These are phyloP conservation scores for Sicyos edulis DNA, from an alignment of 306 rosid species.

Conservation along the genomic window DNA sequence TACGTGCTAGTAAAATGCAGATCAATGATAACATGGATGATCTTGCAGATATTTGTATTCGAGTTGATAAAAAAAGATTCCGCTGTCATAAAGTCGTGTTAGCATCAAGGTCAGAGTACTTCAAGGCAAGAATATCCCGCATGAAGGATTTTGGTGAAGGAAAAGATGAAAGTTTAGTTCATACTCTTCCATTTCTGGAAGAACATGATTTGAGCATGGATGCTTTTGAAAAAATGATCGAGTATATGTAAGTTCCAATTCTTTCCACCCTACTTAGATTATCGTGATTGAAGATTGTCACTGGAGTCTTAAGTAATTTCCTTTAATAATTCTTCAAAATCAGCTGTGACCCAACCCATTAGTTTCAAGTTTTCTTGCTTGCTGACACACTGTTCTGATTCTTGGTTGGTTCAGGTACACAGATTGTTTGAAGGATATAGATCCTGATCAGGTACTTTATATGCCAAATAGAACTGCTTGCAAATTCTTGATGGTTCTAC, in stretches of 20 bases:
- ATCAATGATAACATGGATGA: conserved; percentile 41
- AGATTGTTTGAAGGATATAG: conserved; percentile 71
- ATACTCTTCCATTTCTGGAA: conserved; percentile 65
- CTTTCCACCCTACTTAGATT: not conserved
- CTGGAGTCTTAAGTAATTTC: not conserved
- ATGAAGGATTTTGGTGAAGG: conserved; percentile 77
- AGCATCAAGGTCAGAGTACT: conserved; percentile 92
- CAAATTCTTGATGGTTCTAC: conserved; percentile 12
- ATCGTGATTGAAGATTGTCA: not conserved
- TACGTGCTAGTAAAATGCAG: conserved; percentile 36
- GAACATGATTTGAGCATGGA: conserved; percentile 75
- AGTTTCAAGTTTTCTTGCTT: conserved; percentile 15
- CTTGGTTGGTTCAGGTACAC: conserved; percentile 72
- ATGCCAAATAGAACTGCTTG: conserved; percentile 18
- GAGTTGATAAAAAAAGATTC: conserved; percentile 50
- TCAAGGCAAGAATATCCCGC: conserved; percentile 75
- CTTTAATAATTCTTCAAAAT: conserved; percentile 2
- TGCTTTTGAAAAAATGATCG: conserved; percentile 82
- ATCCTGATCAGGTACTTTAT: conserved; percentile 65
- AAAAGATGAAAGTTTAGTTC: conserved; percentile 35
- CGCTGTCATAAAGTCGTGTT: conserved; percentile 86
- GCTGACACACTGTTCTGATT: conserved; percentile 21
- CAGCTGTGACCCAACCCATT: not conserved
- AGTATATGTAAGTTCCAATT: conserved; percentile 66
- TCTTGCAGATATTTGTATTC: conserved; percentile 79